Percentiles rank a stretch among this genome's conserved stretches.
phyloP scores from a whole-genome alignment of 148 eudicot species.

The Gaultheria prostrata region DNA sequence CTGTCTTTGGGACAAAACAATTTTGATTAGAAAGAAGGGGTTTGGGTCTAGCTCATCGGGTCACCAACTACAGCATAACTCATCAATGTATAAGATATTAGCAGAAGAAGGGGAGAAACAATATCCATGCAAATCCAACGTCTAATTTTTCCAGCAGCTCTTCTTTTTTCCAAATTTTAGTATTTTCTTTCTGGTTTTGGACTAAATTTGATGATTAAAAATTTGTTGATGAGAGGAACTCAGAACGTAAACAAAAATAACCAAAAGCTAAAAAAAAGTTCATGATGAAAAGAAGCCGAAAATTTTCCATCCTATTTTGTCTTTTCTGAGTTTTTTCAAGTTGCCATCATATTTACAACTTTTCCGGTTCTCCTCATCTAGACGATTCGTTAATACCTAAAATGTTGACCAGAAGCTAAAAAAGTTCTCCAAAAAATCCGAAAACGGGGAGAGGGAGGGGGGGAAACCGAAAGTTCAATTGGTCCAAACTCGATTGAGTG shows the following conservation, averaged over 20 bases:
- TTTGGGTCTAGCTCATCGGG: slow-evolving; percentile 4
- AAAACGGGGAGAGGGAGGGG: too few species aligned
- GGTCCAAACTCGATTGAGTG: not conserved
- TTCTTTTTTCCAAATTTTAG: not conserved
- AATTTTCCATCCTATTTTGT: not conserved
- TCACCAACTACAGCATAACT: slow-evolving; percentile 2
- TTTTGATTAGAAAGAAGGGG: slow-evolving; percentile 2
- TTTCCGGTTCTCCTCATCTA: not conserved
- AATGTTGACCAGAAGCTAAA: not conserved
- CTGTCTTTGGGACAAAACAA: slow-evolving; percentile 26
- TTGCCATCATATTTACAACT: not conserved
- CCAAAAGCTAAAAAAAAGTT: not conserved
- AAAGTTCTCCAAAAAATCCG: not conserved
- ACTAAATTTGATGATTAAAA: not conserved
- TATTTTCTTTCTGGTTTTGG: not conserved
- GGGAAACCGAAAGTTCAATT: not conserved
- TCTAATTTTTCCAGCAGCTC: not conserved
- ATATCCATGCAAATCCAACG: not conserved
- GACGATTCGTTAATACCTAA: not conserved
- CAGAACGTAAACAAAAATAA: not conserved
- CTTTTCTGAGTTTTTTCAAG: not conserved
- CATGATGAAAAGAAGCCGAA: not conserved
- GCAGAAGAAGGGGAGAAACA: not conserved
- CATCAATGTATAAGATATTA: not conserved
- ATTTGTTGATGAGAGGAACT: not conserved